Evolutionary conservation across 192 early-diverging fungal species (phyloP), one percentile per base, ranked within the genome.

Genomic region (Entrophospora sp.): DNA sequence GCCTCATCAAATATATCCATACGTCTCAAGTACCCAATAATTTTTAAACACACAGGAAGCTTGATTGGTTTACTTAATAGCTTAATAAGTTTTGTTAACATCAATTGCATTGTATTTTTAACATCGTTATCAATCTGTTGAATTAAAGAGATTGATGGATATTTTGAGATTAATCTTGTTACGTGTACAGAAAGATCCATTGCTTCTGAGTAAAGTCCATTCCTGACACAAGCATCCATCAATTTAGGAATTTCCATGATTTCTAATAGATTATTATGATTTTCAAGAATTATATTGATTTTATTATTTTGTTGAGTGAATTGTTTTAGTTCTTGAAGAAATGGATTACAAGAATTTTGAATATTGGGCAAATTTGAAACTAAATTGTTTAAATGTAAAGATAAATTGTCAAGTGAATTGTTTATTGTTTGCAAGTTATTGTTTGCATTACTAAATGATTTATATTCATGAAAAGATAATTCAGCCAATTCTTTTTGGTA

Each of bases 161-260:
- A 79, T 18, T 84, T 73, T 3, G 83, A 58, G 2, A 69, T 49
- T 22, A 85, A 71, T 25, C 87, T 72, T 10, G 79, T 70, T 2
- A 89, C 86, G 74, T 91, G 86, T 24, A 78, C 68, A 13, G 85
- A 77, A 28, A 94, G 64, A 49, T 94, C 91, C 73, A 94, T 84
- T 0, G 90, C 91, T 49, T 94, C 91, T 31, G 87, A 85, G 60
- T 92, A 92, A 58, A 89, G 86, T 0, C 88, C 89, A 57, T 88
- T 87, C 48, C 85, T 76, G 34, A 92, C 84, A 70, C 90, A 87
- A 0, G 85, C 89, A 52, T 94, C 88, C 79, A 92, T 82, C 42
- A 94, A 71, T 31, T 85, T 76, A 3, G 91, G 91, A 18, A 92
- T 89, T 64, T 89, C 89, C 3, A 93, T 64, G 9, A 94, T 71